A percentile compares a stretch with the other conserved stretches of the same genome.
Conservation (phyloP, 805 yeast species). For the Saccharomycopsis selenospora region DNA sequence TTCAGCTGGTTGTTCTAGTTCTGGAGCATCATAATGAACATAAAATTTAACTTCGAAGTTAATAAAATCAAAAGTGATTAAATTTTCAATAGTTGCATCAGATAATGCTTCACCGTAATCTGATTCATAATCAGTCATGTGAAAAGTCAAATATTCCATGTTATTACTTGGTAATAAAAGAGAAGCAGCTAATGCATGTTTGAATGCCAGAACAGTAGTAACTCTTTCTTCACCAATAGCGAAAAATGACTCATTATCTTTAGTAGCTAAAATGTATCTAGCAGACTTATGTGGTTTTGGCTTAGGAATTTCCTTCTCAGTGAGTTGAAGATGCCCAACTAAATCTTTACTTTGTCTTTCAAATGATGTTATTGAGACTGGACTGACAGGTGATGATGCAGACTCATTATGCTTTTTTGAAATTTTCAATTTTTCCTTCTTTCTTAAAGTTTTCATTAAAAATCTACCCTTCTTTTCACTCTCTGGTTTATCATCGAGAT, state of each 20-base stretch:
- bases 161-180: conserved; percentile 29
- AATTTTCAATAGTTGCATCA: conserved; percentile 36
- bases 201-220: conserved; percentile 32
- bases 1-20: conserved; percentile 22
- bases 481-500: conserved; percentile 1
- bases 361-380: conserved; percentile 23
- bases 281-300: conserved; percentile 21
- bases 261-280: conserved; percentile 47
- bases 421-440: conserved; percentile 29
- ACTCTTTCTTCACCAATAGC: conserved; percentile 38
- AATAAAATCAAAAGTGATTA: conserved; percentile 32
- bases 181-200: conserved; percentile 32
- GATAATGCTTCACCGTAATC: conserved; percentile 51
- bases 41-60: conserved; percentile 31
- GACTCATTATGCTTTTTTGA: conserved; percentile 26
- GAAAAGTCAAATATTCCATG: conserved; percentile 33
- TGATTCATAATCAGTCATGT: conserved; percentile 63
- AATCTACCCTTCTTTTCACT: conserved; percentile 16
- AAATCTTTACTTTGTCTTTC: conserved; percentile 8
- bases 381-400: conserved; percentile 22
- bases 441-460: conserved; percentile 25
- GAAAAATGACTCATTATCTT: conserved; percentile 50
- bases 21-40: conserved; percentile 29
- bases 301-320: conserved; percentile 18
- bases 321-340: conserved; percentile 19